phyloP scores from a whole-genome alignment of 164 flowering plant species.

The Malania oleifera region DNA sequence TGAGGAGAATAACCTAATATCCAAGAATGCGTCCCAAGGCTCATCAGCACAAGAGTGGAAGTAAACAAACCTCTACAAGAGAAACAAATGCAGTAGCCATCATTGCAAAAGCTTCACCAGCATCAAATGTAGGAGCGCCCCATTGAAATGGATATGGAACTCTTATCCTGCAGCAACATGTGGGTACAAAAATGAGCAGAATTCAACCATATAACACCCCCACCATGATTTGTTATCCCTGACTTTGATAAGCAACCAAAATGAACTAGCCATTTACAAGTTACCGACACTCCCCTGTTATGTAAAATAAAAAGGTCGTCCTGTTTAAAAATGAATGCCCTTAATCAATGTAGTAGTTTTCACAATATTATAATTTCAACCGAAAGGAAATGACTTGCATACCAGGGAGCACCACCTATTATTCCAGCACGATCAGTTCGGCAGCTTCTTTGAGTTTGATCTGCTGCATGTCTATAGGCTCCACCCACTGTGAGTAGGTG shows the following conservation, averaged over 20 bases:
- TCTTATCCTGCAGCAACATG: conserved; percentile 63
- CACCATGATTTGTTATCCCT: background rate
- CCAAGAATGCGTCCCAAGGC: background rate
- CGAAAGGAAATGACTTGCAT: conserved; percentile 12
- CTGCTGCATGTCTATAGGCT: conserved; percentile 60
- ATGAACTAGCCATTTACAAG: too few species aligned
- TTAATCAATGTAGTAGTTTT: too few species aligned
- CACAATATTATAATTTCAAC: background rate
- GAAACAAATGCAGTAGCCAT: conserved; percentile 83
- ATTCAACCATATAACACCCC: background rate
- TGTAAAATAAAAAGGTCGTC: too few species aligned
- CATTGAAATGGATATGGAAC: conserved; percentile 91
- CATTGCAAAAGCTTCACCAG: conserved; percentile 94
- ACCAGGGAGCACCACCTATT: conserved; percentile 86
- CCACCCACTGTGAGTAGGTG: conserved; percentile 96
- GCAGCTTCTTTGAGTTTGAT: conserved; percentile 64
- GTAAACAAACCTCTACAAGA: conserved; percentile 66
- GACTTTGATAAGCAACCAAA: too few species aligned
- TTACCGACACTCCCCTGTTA: too few species aligned
- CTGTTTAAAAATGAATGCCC: too few species aligned
- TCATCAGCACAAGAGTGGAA: background rate
- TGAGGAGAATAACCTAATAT: background rate
- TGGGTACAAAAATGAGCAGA: background rate
- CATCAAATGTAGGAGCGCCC: conserved; percentile 91
- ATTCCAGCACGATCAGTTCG: conserved; percentile 90